phyloP scores from a whole-genome alignment of 306 rosid genomes.

The Cyclanthera cordifolia region DNA sequence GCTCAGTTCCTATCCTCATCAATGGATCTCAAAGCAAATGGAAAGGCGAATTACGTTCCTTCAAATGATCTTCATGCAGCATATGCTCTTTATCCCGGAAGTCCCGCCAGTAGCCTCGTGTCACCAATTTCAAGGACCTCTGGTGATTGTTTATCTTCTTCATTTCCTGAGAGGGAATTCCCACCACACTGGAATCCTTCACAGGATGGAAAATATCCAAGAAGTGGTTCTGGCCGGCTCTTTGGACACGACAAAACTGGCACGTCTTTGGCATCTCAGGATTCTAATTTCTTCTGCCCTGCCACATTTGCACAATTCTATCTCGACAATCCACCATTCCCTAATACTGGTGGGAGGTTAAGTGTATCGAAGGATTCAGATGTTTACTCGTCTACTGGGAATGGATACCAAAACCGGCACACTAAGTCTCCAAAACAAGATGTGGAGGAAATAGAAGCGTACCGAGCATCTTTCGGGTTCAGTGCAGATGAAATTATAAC shows the following conservation, averaged over 20 bases:
- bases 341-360: slow-evolving; percentile 84
- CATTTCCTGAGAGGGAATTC: slow-evolving; percentile 68
- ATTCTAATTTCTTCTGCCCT: slow-evolving; percentile 95
- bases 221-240: slow-evolving; percentile 59
- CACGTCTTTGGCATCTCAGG: slow-evolving; percentile 58
- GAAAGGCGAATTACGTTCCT: slow-evolving; percentile 50
- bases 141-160: slow-evolving; percentile 62
- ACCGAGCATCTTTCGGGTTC: slow-evolving; percentile 97
- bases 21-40: slow-evolving; percentile 42
- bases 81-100: slow-evolving; percentile 85
- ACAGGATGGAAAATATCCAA: slow-evolving; percentile 49
- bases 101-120: slow-evolving; percentile 70
- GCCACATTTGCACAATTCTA: slow-evolving; percentile 62
- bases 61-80: slow-evolving; percentile 82
- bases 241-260: slow-evolving; percentile 52
- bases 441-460: slow-evolving; percentile 93
- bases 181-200: slow-evolving; percentile 69
- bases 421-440: slow-evolving; percentile 85
- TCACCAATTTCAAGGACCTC: slow-evolving; percentile 77
- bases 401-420: slow-evolving; percentile 71
- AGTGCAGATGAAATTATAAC: slow-evolving; percentile 98
- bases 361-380: slow-evolving; percentile 95
- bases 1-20: slow-evolving; percentile 90
- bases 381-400: slow-evolving; percentile 62
- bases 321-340: slow-evolving; percentile 92